These are phyloP conservation scores for Pyrenophora teres DNA, from an alignment of 2,329 filamentous ascomycete genomes.

Conservation along the genomic window DNA sequence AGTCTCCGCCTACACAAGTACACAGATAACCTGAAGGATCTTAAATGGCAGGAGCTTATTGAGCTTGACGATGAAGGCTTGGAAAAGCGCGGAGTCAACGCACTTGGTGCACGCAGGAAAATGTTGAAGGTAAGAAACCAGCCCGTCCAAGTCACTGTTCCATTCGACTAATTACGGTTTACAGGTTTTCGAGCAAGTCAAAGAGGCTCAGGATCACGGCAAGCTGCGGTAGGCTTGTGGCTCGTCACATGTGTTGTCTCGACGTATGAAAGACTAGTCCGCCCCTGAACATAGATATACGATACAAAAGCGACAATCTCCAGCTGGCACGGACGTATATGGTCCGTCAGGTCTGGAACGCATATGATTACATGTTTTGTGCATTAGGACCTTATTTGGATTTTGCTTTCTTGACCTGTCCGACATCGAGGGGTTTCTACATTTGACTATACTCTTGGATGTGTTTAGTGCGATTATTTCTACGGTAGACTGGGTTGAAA, in stretches of 20 bases:
- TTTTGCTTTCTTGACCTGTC: slow-evolving; percentile 15
- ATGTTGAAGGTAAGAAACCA: slow-evolving; percentile 83
- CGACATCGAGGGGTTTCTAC: slow-evolving; percentile 7
- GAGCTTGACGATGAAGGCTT: slow-evolving; percentile 91
- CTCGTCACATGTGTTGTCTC: slow-evolving; percentile 3
- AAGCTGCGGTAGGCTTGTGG: slow-evolving; percentile 40
- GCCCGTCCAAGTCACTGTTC: not conserved
- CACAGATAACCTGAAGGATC: slow-evolving; percentile 95
- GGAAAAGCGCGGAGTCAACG: slow-evolving; percentile 91
- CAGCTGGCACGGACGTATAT: slow-evolving; percentile 31
- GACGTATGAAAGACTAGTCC: not conserved
- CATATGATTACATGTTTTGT: slow-evolving; percentile 26
- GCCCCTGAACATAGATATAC: slow-evolving; percentile 26
- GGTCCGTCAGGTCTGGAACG: slow-evolving; percentile 32
- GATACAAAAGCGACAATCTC: slow-evolving; percentile 26
- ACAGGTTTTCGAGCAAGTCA: slow-evolving; percentile 92
- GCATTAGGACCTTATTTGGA: slow-evolving; percentile 11
- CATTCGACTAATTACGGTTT: slow-evolving; percentile 37
- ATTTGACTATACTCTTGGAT: slow-evolving; percentile 1
- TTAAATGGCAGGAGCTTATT: slow-evolving; percentile 93
- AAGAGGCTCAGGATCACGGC: slow-evolving; percentile 59
- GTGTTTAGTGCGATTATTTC: slow-evolving; percentile 13
- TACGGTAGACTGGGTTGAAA: slow-evolving; percentile 9
- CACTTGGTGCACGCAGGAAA: slow-evolving; percentile 90
- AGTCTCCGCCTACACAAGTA: slow-evolving; percentile 97